Evolutionary conservation across 805 yeast species (phyloP).

Genomic region (Sugiyamaella mastotermitis): DNA sequence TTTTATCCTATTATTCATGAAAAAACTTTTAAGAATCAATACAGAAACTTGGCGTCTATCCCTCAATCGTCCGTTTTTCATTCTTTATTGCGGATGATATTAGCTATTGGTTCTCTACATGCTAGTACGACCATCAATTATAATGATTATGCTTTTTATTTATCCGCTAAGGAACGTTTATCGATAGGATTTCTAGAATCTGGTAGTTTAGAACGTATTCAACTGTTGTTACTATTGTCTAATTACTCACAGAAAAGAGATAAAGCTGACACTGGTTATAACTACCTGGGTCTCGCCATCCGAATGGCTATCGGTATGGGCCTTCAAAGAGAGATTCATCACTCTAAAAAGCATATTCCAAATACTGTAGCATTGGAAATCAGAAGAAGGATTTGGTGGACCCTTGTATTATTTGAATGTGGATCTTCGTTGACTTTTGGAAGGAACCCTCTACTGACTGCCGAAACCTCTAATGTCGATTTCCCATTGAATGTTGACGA

Average conservation of each 20-base stretch:
- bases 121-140: conserved; percentile 41
- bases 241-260: conserved; percentile 53
- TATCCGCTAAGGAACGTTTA: conserved; percentile 44
- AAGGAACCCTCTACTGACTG: conserved; percentile 47
- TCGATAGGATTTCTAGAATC: conserved; percentile 46
- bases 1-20: conserved; percentile 51
- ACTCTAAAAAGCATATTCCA: conserved; percentile 30
- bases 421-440: conserved; percentile 55
- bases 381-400: conserved; percentile 59
- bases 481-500: conserved; percentile 44
- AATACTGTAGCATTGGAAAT: conserved; percentile 36
- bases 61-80: conserved; percentile 42
- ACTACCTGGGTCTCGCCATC: conserved; percentile 52
- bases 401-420: conserved; percentile 50
- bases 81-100: conserved; percentile 45
- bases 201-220: conserved; percentile 41
- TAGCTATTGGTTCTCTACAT: conserved; percentile 60
- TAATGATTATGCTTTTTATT: conserved; percentile 40
- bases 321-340: conserved; percentile 42
- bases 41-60: conserved; percentile 34
- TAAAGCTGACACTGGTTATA: conserved; percentile 58
- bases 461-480: conserved; percentile 39
- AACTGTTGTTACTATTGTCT: conserved; percentile 39
- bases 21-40: conserved; percentile 40
- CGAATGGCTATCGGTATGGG: conserved; percentile 60